These are phyloP conservation scores for Diplodia sapinea DNA, from an alignment of 2,329 filamentous ascomycete genomes.

Conservation along the genomic window DNA sequence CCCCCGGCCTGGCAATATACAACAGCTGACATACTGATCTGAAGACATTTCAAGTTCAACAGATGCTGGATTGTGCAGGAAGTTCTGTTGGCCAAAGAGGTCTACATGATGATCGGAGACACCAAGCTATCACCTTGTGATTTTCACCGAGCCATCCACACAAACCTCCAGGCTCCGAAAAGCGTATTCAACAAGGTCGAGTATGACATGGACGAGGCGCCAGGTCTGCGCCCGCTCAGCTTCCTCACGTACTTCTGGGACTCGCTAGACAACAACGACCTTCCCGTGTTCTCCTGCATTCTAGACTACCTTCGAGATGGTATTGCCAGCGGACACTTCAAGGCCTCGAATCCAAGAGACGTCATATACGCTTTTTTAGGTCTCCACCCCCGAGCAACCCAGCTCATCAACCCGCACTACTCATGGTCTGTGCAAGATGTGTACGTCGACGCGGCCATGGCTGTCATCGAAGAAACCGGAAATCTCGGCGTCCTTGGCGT, in stretches of 20 bases:
- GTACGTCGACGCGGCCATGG: neutral
- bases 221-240: neutral
- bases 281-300: neutral
- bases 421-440: neutral
- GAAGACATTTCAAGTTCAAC: neutral
- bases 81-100: conserved; percentile 23
- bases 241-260: conserved; percentile 10
- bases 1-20: neutral
- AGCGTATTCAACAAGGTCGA: too few species aligned
- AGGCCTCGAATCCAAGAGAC: conserved; percentile 2
- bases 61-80: conserved; percentile 24
- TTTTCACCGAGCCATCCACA: neutral
- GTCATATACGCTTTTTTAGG: conserved; percentile 13
- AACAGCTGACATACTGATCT: neutral
- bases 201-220: neutral
- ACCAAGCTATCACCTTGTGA: neutral
- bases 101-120: conserved; percentile 12
- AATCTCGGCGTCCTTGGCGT: conserved; percentile 8
- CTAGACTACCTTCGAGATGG: neutral
- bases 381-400: neutral
- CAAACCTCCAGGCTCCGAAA: neutral
- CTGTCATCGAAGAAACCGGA: neutral
- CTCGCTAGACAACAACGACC: neutral
- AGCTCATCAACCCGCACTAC: conserved; percentile 4
- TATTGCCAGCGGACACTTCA: neutral